Evolutionary conservation across 2,329 filamentous ascomycete species (phyloP).

Genomic region (Bisporella sp.): DNA sequence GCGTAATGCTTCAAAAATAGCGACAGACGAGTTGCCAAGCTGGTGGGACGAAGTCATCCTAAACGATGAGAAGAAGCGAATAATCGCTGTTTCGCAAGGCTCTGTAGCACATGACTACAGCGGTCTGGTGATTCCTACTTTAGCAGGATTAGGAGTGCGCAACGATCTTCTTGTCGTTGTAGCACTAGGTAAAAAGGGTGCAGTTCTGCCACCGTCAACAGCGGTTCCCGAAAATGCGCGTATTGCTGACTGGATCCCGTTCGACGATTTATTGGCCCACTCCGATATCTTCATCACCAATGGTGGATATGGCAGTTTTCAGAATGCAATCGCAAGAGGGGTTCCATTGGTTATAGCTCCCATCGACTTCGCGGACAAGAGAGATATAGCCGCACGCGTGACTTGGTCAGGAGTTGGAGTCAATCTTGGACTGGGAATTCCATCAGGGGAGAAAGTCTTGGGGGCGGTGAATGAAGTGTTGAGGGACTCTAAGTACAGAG

Average conservation of each 20-base stretch:
- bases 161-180: conserved; percentile 30
- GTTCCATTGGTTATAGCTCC: conserved; percentile 27
- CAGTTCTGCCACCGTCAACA: conserved; percentile 22
- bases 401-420: conserved; percentile 31
- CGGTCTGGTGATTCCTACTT: conserved; percentile 30
- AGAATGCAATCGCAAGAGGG: conserved; percentile 27
- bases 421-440: conserved; percentile 22
- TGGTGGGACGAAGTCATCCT: conserved; percentile 39
- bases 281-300: conserved; percentile 29
- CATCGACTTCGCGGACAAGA: conserved; percentile 30
- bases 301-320: conserved; percentile 31
- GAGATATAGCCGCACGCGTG: conserved; percentile 24
- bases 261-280: conserved; percentile 29
- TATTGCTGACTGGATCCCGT: conserved; percentile 31
- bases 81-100: conserved; percentile 32
- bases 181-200: conserved; percentile 22
- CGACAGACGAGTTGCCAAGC: conserved; percentile 24
- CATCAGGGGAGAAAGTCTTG: conserved; percentile 9
- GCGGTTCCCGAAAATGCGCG: conserved; percentile 27
- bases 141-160: conserved; percentile 27
- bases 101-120: conserved; percentile 25
- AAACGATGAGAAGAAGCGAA: conserved; percentile 32
- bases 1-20: conserved; percentile 17
- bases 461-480: conserved; percentile 13
- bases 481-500: not conserved